Base-by-base conservation (phyloP, 257 asterid genomes). In the Avicennia marina region DNA sequence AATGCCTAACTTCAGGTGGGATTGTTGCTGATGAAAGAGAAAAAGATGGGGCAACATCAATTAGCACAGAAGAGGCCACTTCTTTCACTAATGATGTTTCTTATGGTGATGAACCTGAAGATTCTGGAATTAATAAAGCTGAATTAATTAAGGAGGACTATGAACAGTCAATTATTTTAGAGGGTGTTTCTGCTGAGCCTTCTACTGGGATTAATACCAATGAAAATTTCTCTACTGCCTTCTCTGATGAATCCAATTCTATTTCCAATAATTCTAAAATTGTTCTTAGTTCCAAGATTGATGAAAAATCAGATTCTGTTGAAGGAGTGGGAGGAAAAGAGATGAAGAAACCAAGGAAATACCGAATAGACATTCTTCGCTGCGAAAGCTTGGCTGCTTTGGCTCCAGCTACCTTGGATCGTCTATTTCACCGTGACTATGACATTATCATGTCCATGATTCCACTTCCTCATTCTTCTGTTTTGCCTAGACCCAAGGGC, bases 381-480 rank as follows among this genome's bases (percentile, higher is more conserved):
- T 93, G 97, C 67, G 99, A 93, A 79, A 89, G 99, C 84, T 76
- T 93, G 78, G 96, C 99, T 77, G 73, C 99, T 56, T 83, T 93
- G 53, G 68, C 95, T 17, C 83, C 95, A 26, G 91, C 91, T 68
- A 93, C 99, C 42, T 72, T 93, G 76, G 95, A 86, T 78, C 96
- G 99, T 62, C 72, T 93, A 51, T 93, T 93, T 76, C 84, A 73
- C 57, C 99, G 96, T 51, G 97, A 93, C 76, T 93, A 93, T 72
- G 95, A 86, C 78, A 89, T 93, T 47, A 65, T 93, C 42, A 81
- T 89, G 76, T 93, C 99, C 64, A 93, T 93, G 99, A 84, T 89
- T 66, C 99, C 99, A 54, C 94, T 93, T 56, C 95, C 99, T 19
- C 94, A 80, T 72, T 89, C 98, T 66, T 81, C 98, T 41, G 84